Evolutionary conservation across 1,139 yeast genomes (phyloP).

Genomic region (Protomyces inouyei): DNA sequence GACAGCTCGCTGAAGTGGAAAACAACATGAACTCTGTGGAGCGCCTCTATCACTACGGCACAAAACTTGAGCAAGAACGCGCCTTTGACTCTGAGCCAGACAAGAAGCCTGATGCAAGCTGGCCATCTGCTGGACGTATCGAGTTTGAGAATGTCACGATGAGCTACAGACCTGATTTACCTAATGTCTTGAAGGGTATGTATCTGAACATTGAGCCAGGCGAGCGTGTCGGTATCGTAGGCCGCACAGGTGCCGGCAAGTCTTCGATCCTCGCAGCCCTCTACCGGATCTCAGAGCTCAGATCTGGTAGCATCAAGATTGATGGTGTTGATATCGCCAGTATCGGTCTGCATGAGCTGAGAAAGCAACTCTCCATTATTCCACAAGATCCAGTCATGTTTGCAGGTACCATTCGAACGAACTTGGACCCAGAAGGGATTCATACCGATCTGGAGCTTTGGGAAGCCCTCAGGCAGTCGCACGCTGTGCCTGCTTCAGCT

Average conservation of each 20-base stretch:
- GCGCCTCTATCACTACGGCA: constrained; percentile 66
- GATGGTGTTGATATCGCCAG: constrained; percentile 58
- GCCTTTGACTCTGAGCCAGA: constrained; percentile 50
- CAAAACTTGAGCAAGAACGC: constrained; percentile 62
- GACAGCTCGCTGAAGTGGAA: constrained; percentile 63
- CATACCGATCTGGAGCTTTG: constrained; percentile 52
- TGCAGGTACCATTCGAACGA: constrained; percentile 59
- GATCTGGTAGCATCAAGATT: constrained; percentile 50
- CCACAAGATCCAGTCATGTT: constrained; percentile 78
- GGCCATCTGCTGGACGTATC: constrained; percentile 62
- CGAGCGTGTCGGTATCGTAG: constrained; percentile 69
- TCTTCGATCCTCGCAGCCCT: constrained; percentile 63
- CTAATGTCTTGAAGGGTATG: constrained; percentile 61
- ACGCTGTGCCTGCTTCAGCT: constrained; percentile 35
- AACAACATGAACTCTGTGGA: constrained; percentile 86
- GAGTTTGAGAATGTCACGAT: constrained; percentile 55
- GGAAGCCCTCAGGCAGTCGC: constrained; percentile 58
- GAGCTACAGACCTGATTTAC: constrained; percentile 71
- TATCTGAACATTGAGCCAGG: constrained; percentile 47
- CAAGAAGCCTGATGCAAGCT: constrained; percentile 51
- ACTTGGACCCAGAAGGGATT: constrained; percentile 61
- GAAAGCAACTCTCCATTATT: constrained; percentile 61
- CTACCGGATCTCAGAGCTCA: constrained; percentile 56
- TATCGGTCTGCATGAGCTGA: constrained; percentile 54
- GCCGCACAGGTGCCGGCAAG: constrained; percentile 79